Evolutionary conservation across 2,329 filamentous ascomycete genomes (phyloP), one percentile per base, ranked within the genome.

Genomic region (Sarocladiaceae sp.): DNA sequence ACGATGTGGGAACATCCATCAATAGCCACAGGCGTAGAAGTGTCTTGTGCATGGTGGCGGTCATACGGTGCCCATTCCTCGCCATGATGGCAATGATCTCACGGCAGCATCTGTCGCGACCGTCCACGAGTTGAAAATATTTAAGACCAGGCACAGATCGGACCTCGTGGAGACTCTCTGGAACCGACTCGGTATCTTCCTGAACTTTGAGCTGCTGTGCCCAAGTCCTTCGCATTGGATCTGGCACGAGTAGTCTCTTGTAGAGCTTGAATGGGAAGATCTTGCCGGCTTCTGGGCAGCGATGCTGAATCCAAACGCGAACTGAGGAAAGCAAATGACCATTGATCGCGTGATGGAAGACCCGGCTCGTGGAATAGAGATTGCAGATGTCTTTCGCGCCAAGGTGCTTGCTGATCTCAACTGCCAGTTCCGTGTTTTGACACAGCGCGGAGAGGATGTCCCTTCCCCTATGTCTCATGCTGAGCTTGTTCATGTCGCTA

Each of bases 1-100:
- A 59, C 48, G 76, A 85, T 13, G 80, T 82, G 0, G 79, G 70
- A 3, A 85, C 70, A 60, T 91, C 87, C 72, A 90, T 82, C 29
- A 88, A 62, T 50, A 87, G 76, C 90, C 90, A 94, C 17, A 90
- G 71, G 61, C 88, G 87, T 60, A 82, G 74, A 42, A 88, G 67
- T 1, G 75, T 73, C 11, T 60, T 49, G 48, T 70, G 63, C 56
- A 77, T 78, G 23, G 66, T 64, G 1, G 56, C 47, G 0, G 85
- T 84, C 50, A 83, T 67, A 10, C 77, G 74, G 53, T 84, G 77
- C 1, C 84, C 84, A 39, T 76, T 68, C 13, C 77, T 70, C 0
- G 79, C 79, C 57, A 91, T 71, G 12, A 76, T 69, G 13, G 77
- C 76, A n/a, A 87, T 64, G 57, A 90, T 87, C 58, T 88, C 80